A percentile compares a stretch with the other conserved stretches of the same genome.
Evolutionary conservation across 169 alveolate genomes (phyloP).

Genomic region (Babesia divergens): DNA sequence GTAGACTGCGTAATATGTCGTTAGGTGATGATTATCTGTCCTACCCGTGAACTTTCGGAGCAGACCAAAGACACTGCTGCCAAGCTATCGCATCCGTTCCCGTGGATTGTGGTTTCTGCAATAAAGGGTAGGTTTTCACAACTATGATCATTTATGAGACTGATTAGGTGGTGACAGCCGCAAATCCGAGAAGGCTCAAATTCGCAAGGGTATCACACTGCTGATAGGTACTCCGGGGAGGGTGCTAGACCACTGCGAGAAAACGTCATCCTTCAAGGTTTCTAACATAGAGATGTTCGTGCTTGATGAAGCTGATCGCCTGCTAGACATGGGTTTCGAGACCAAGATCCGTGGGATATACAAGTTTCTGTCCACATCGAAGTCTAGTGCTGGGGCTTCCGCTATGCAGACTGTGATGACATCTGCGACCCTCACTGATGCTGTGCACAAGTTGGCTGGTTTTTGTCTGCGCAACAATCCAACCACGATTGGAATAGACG

Average conservation of each 20-base stretch:
- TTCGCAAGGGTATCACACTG: slow-evolving; percentile 90
- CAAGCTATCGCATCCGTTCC: slow-evolving; percentile 68
- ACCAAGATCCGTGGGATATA: slow-evolving; percentile 86
- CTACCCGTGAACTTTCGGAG: slow-evolving; percentile 80
- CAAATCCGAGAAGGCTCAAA: slow-evolving; percentile 85
- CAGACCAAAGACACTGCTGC: slow-evolving; percentile 70
- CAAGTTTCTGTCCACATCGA: slow-evolving; percentile 22
- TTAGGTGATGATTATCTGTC: slow-evolving; percentile 72
- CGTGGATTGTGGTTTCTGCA: slow-evolving; percentile 80
- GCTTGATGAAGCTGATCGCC: slow-evolving; percentile 98
- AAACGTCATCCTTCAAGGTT: slow-evolving; percentile 85
- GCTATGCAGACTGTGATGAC: slow-evolving; percentile 72
- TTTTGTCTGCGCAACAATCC: slow-evolving; percentile 71
- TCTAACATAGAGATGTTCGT: slow-evolving; percentile 78
- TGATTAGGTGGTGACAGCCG: slow-evolving; percentile 86
- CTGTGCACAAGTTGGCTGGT: slow-evolving; percentile 74
- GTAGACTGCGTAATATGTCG: background rate
- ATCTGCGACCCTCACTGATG: slow-evolving; percentile 81
- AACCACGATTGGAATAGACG: slow-evolving; percentile 52
- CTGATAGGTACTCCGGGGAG: slow-evolving; percentile 98
- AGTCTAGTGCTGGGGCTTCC: background rate
- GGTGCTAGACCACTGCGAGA: slow-evolving; percentile 88
- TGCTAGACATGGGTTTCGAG: slow-evolving; percentile 95
- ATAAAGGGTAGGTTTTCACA: slow-evolving; percentile 57
- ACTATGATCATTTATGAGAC: slow-evolving; percentile 35